A percentile compares a stretch with the other conserved stretches of the same genome.
phyloP scores from a whole-genome alignment of 2,329 filamentous ascomycete species.

The Ophiostoma sp. region DNA sequence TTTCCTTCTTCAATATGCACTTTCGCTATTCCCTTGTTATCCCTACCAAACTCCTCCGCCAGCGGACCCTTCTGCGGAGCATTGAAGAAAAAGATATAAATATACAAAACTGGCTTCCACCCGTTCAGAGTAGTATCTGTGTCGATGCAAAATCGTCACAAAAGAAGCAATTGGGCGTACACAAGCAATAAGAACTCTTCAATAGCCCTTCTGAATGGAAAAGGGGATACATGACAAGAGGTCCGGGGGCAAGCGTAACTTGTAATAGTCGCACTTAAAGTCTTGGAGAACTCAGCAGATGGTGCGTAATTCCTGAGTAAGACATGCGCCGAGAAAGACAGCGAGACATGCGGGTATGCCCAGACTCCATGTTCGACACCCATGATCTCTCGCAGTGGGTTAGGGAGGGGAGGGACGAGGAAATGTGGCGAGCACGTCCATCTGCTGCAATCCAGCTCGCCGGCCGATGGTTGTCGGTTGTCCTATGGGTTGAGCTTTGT shows the following conservation, averaged over 20 bases:
- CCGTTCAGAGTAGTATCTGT: not conserved
- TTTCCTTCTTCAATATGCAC: not conserved
- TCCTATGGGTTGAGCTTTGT: not conserved
- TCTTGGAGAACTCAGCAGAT: not conserved
- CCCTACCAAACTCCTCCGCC: not conserved
- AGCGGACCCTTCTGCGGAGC: not conserved
- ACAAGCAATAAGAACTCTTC: not conserved
- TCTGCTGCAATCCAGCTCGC: not conserved
- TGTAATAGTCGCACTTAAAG: not conserved
- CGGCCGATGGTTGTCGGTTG: not conserved
- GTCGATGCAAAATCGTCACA: not conserved
- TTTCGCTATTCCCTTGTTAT: not conserved
- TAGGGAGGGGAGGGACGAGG: not conserved
- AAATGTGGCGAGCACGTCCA: not conserved
- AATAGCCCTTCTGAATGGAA: not conserved
- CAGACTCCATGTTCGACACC: not conserved
- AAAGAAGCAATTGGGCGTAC: conserved; percentile 5
- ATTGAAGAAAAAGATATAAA: not conserved
- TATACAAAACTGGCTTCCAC: not conserved
- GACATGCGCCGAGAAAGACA: conserved; percentile 4
- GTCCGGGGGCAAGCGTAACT: not conserved
- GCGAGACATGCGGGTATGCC: conserved; percentile 9
- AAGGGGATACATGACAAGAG: not conserved
- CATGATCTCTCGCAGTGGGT: not conserved
- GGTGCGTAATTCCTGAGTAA: not conserved